Evolutionary conservation across 2,329 filamentous ascomycete species (phyloP), one percentile per base, ranked within the genome.

Genomic region (Penicillium janthinellum): DNA sequence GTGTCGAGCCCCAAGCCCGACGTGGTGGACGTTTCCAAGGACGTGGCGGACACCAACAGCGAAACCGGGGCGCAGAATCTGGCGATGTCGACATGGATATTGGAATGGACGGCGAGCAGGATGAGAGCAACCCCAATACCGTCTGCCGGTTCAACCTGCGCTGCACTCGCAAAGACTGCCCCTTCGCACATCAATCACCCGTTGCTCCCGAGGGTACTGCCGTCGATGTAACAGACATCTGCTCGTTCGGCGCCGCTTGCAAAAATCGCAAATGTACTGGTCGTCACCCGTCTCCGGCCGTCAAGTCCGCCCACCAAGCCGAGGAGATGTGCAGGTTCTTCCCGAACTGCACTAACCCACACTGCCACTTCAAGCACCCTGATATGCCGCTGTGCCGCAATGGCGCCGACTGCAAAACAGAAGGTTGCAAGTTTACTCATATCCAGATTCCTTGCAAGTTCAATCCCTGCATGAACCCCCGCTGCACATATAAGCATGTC

Each of bases 251-350:
- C 20, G 92, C 88, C 2, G 92, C 92, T 8, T 99, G 95, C 86
- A 96, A 95, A 79, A 99, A 98, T 82, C 85, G 87, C 70, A 98
- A 98, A 79, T 99, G 95, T 73, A 90, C 90, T 8, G 93, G 86
- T 34, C 90, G 92, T 60, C 95, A 99, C 76, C 95, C 95, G 2
- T 97, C 93, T 6, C 95, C 95, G 1, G 92, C 94, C 5, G 85
- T 90, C 67, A 91, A 88, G 74, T 80, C 86, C 54, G 87, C 88
- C 28, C 91, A 94, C 73, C 90, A 96, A 78, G 84, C 87, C 60
- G 90, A 95, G 75, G 88, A 90, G 75, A 89, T 96, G 71, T 96
- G 93, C 85, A 91, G 90, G 72, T 96, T 92, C 82, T 96, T 87
- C 76, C 92, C 93, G 59, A 91, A 96, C 78, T 96, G 92, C 82